Evolutionary conservation across 768 basidiomycete genomes (phyloP), one percentile per base, ranked within the genome.

Genomic region (Dictyophora rubrovolvata): DNA sequence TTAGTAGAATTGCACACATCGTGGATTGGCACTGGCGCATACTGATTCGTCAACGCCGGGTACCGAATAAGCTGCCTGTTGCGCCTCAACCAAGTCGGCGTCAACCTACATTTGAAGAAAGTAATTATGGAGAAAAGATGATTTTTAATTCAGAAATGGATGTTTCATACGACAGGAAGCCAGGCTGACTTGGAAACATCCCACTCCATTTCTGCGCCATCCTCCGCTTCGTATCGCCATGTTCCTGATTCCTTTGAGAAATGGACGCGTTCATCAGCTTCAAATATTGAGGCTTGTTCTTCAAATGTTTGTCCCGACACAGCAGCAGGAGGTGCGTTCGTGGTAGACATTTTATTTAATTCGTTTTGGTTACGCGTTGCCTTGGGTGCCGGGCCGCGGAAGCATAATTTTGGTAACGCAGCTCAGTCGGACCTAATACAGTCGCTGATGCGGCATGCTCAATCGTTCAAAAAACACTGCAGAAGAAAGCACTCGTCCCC

Each of bases 31-130:
- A 23, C 9, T 12, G 23, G 53, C n/a, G 72, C 84, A 68, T 69
- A 91, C 94, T 74, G 85, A 81, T 76, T 98, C 96, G 69, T 99
- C 95, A 21, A 99, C 93, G 10, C 95, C 96, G 14, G 77, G 78
- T 1, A 99, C 77, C 0, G 92, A 87, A 71, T 99, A 99, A 1
- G 93, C 94, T 0, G 92, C 93, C 74, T 98, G 96, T 69, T 99
- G 95, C 21, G 84, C 85, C 68, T 84, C 85, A 59, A 95, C 64
- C 12, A 90, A 74, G 55, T 94, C 91, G 62, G 95, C 92, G 63
- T 93, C 89, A 35, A 95, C 76, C 93, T 95, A 65, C 10, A 21
- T 20, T 55, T 28, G 28, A 28, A 28, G 7, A 7, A 28, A 8
- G 17, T 20, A 16, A 22, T 48, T 23, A 60, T 62, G 47, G 11